A percentile compares a stretch with the other conserved stretches of the same genome.
These are phyloP conservation scores for Rhizomucor miehei DNA, from an alignment of 371 early-diverging fungal genomes.

Conservation along the genomic window DNA sequence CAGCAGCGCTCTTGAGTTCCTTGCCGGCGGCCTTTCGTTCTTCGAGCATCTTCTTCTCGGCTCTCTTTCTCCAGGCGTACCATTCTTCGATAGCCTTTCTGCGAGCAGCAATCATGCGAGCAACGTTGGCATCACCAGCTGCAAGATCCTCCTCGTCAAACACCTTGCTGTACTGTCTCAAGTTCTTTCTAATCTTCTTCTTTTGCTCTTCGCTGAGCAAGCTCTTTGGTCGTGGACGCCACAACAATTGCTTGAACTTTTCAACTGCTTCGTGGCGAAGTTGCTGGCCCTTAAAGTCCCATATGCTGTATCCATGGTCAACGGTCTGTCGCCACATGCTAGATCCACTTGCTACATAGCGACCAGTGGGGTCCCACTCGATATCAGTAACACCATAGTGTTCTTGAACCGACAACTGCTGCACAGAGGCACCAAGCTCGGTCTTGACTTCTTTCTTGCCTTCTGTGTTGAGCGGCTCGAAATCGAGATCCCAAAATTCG, in stretches of 20 bases:
- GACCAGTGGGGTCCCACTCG: constrained; percentile 98
- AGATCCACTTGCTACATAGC: constrained; percentile 86
- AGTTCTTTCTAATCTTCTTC: constrained; percentile 86
- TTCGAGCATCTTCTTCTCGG: constrained; percentile 55
- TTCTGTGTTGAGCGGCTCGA: constrained; percentile 51
- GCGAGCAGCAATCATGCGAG: constrained; percentile 70
- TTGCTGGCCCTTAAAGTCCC: constrained; percentile 89
- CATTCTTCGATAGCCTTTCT: constrained; percentile 77
- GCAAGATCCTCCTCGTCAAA: constrained; percentile 90
- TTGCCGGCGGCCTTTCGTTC: constrained; percentile 64
- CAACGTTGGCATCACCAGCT: constrained; percentile 65
- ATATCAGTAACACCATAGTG: constrained; percentile 94
- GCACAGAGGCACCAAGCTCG: constrained; percentile 46
- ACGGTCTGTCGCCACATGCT: constrained; percentile 79
- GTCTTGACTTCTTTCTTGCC: constrained; percentile 49
- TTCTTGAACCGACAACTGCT: constrained; percentile 70
- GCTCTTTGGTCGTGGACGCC: constrained; percentile 93
- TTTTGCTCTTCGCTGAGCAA: constrained; percentile 80
- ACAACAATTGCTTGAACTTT: constrained; percentile 88
- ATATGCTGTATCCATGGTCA: constrained; percentile 90
- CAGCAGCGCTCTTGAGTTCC: constrained; percentile 42
- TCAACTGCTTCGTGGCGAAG: constrained; percentile 76
- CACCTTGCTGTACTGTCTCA: constrained; percentile 81
- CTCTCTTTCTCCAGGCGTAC: constrained; percentile 73
- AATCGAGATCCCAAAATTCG: constrained; percentile 94